These are phyloP conservation scores for Pharnaceum exiguum DNA, from an alignment of 148 eudicot genomes.

Conservation along the genomic window DNA sequence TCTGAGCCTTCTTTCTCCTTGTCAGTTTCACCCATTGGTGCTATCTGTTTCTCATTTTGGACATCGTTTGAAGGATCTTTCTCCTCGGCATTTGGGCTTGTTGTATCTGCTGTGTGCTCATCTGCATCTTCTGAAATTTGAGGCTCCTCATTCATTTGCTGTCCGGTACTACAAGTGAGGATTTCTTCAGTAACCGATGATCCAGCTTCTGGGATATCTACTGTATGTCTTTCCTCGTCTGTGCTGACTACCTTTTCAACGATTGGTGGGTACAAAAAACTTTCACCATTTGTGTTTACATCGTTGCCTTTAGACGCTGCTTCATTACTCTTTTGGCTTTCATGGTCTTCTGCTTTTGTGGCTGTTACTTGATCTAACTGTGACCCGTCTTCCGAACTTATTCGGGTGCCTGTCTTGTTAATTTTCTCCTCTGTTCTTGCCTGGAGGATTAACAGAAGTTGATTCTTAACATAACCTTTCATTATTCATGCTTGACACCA, in stretches of 20 bases:
- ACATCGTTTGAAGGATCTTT: not conserved
- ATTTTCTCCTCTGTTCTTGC: no score
- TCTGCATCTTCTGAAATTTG: not conserved
- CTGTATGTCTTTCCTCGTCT: not conserved
- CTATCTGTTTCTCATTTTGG: not conserved
- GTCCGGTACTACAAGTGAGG: not conserved
- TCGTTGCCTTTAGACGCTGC: conserved; percentile 7
- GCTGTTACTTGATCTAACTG: not conserved
- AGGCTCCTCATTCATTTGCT: not conserved
- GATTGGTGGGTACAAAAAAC: conserved; percentile 29
- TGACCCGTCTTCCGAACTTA: no score
- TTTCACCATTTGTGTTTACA: conserved; percentile 24
- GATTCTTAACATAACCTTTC: no score
- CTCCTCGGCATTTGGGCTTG: not conserved
- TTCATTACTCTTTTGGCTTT: not conserved
- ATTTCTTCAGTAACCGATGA: not conserved
- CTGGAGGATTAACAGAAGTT: no score
- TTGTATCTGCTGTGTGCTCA: not conserved
- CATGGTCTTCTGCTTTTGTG: not conserved
- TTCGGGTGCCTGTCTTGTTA: no score
- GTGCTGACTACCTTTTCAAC: conserved; percentile 17
- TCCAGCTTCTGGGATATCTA: not conserved
- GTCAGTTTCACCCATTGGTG: not conserved
- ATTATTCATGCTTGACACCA: no score
- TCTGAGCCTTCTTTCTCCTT: not conserved